Base-by-base conservation (phyloP, 441 rosid species). In the Geranium incanum region DNA sequence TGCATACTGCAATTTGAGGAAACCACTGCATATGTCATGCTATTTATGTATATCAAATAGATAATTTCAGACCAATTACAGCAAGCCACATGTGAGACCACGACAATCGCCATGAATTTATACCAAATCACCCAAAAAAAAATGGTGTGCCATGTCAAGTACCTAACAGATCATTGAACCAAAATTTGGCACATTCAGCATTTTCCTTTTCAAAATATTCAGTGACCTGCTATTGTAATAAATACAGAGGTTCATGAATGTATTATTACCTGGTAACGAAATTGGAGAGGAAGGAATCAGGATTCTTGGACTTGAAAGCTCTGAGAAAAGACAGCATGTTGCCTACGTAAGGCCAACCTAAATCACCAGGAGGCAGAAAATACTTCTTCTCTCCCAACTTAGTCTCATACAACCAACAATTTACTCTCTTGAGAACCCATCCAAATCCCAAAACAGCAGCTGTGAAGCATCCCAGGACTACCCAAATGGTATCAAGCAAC, bases 311-410 rank as follows among this genome's bases (percentile, higher is more conserved):
- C 75, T 82, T 85, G 79, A 83, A 85, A 71, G 87, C 86, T 55
- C 72, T 70, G 37, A 85, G 81, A 72, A 85, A 85, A 36, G 85
- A 69, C 76, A 73, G 70, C 89, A 84, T 86, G 73, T 82, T 86
- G 18, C 89, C 89, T 2, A 85, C 48, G 72, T 82, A 64, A 67
- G 87, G 89, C 87, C 89, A 85, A 3, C 87, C 89, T 67, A 85
- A 71, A 70, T 84, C 86, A 12, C 89, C 89, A 37, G 89, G 89
- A 36, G 87, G 89, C 0, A 85, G 81, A 69, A 55, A 64, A 1
- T 65, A 48, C 57, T 67, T 74, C 36, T 59, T 76, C 82, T 75
- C 77, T 0, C 82, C 86, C 70, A 86, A 77, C 71, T 66, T 81
- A 36, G 73, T 73, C 68, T 76, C 84, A 80, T 86, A 76, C 15